These are phyloP conservation scores for Kingdonia uniflora DNA, from an alignment of 164 flowering plant species.

Conservation along the genomic window DNA sequence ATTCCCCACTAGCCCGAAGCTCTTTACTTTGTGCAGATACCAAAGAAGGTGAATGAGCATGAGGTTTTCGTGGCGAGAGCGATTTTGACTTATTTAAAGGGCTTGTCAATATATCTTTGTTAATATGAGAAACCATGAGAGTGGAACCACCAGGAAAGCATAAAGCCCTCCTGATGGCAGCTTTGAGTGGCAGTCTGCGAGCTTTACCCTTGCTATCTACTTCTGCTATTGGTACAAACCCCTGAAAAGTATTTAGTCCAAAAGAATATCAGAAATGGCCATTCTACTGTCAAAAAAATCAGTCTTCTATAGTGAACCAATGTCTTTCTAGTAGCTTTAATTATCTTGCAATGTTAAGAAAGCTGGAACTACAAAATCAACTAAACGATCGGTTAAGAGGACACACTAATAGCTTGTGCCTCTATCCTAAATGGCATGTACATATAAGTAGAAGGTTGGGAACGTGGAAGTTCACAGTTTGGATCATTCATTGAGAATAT, in stretches of 20 bases:
- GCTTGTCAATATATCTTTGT: slow-evolving; percentile 19
- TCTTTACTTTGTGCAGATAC: slow-evolving; percentile 11
- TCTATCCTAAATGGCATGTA: no score
- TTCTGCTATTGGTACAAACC: slow-evolving; percentile 65
- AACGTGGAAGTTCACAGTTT: no score
- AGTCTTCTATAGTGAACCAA: no score
- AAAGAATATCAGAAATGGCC: no score
- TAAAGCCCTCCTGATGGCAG: slow-evolving; percentile 61
- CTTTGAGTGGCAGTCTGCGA: slow-evolving; percentile 60
- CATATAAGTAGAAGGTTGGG: no score
- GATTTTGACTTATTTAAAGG: slow-evolving; percentile 17
- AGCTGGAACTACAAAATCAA: no score
- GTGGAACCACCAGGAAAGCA: slow-evolving; percentile 93
- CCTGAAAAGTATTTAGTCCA: slow-evolving; percentile 30
- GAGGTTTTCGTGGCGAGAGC: slow-evolving; percentile 14
- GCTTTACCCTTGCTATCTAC: slow-evolving; percentile 66
- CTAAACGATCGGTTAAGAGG: no score
- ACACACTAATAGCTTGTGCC: no score
- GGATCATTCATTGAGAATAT: no score
- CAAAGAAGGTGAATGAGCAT: slow-evolving; percentile 14
- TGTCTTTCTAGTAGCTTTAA: no score
- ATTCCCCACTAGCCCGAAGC: slow-evolving; percentile 7
- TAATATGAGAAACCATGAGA: slow-evolving; percentile 76
- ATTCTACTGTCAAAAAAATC: no score
- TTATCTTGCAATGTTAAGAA: no score